Base-by-base conservation (phyloP, 2,329 filamentous ascomycete species). In the Cadophora malorum region DNA sequence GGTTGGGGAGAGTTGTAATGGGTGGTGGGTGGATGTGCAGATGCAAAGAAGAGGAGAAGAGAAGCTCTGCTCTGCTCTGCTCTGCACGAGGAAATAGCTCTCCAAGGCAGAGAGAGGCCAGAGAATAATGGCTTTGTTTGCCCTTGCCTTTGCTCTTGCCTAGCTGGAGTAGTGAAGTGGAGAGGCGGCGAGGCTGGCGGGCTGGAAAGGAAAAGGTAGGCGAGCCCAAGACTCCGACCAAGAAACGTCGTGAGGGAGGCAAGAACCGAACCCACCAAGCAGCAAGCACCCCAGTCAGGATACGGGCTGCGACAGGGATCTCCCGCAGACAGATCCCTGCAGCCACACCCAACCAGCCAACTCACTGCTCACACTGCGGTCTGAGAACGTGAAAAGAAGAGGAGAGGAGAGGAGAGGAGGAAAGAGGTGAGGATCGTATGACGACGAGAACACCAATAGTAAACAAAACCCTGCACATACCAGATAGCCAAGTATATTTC, bases 381-480 rank as follows among this genome's bases (percentile, higher is more conserved):
- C 56, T 41, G 56, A 16, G 33, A 16, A 41, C n/a, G 21, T 19
- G n/a, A 49, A 38, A 49, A 21, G 45, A 49, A 8, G 45, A 49
- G 1, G 45, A 49, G n/a, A 19, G 45, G 8, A 8, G 45, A 49
- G 1, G 45, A 49, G n/a, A 19, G 45, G 8, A 49, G 45, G 41
- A 19, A 45, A 49, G 45, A 21, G 10, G 4, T 21, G n/a, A 21
- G 28, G 9, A 23, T 58, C n/a, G 55, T 58, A 58, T 59, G 56
- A 59, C 56, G 33, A 41, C 56, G 33, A 41, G 35, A 59, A 25
- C 14, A 41, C 56, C 56, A 14, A 41, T 59, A 59, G n/a, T 28
- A 45, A 45, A 59, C 3, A 59, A 28, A 23, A 19, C 56, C 56
- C 56, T 45, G 56, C 19, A 28, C 33, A 41, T 59, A 59, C 56